Evolutionary conservation across 2,329 filamentous ascomycete genomes (phyloP), one percentile per base, ranked within the genome.

Genomic region (Dactylellina cionopaga): DNA sequence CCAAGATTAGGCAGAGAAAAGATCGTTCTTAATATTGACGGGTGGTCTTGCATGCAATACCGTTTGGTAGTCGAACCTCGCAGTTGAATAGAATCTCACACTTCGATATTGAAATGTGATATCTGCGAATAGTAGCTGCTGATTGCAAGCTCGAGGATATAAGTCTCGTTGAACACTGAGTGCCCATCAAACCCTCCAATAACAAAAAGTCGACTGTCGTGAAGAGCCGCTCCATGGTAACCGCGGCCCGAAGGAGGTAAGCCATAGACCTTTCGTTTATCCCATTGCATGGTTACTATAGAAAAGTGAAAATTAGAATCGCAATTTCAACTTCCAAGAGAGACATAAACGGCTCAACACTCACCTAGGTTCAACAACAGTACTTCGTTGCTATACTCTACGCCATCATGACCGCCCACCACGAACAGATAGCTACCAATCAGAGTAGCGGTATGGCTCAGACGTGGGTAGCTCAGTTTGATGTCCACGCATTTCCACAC

Each of bases 101-200:
- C 87, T 77, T 89, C 87, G 76, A 90, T 90, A 37, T 83, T 87
- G 76, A 90, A 90, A 79, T 90, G 88, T 78, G 87, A 89, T 78
- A 90, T 90, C 80, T 90, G 88, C 74, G 88, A 89, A 77, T 90
- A 90, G 78, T 90, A 90, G 35, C 88, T 86, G 79, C 90, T 88
- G 9, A 90, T 87, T 1, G 87, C 88, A 76, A 90, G 80, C 80
- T 90, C 88, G 60, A 90, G 80, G 4, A 89, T 83, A 83, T 85
- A 87, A 15, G 89, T 88, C 73, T 90, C 88, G 33, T 85, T 85
- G 82, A 89, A 90, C 22, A 90, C 88, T 78, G 89, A 86, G 68
- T 78, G 75, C 52, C 74, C 88, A 79, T 90, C 88, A 75, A 90
- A 90, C 0, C 88, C 88, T 15, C 88, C 88, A 64, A 90, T 85